Percentiles rank a stretch among this genome's conserved stretches.
Conservation (phyloP, 2,329 filamentous ascomycete genomes). For the Thelonectria olida region DNA sequence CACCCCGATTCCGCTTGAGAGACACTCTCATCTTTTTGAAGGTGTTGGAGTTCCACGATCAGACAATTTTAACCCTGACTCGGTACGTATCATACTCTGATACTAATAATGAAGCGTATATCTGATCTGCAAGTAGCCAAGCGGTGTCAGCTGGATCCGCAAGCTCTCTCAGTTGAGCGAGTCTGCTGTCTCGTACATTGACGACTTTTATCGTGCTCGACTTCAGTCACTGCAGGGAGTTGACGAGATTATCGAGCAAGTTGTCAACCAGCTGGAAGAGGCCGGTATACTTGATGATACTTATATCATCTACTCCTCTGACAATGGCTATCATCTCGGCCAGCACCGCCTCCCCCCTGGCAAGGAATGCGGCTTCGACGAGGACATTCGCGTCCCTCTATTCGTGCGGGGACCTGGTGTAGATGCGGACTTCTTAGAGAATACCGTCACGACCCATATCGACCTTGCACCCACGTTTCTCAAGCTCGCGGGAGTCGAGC, state of each 20-base stretch:
- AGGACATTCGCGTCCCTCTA: constrained; percentile 68
- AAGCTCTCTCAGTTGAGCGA: constrained; percentile 52
- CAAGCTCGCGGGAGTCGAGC: constrained; percentile 49
- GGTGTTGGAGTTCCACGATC: constrained; percentile 68
- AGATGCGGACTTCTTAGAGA: constrained; percentile 47
- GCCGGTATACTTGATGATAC: constrained; percentile 70
- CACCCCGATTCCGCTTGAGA: constrained; percentile 63
- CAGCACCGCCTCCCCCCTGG: constrained; percentile 67
- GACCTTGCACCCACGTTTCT: constrained; percentile 71
- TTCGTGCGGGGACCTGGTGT: constrained; percentile 65
- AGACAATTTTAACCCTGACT: constrained; percentile 72
- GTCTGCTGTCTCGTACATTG: constrained; percentile 55
- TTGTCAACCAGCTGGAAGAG: constrained; percentile 55
- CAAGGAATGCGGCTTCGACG: constrained; percentile 67
- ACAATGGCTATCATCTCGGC: constrained; percentile 70
- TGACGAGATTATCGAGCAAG: constrained; percentile 61
- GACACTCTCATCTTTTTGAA: constrained; percentile 70
- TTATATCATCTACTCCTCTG: constrained; percentile 67
- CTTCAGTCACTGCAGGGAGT: constrained; percentile 63
- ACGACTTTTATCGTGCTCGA: constrained; percentile 61
- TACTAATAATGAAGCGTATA: neutral
- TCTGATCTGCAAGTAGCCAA: constrained; percentile 28
- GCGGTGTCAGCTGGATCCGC: constrained; percentile 57
- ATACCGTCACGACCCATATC: constrained; percentile 66
- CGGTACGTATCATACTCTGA: constrained; percentile 45